Evolutionary conservation across 257 asterid species (phyloP).

Genomic region (Solanum medicagineum): DNA sequence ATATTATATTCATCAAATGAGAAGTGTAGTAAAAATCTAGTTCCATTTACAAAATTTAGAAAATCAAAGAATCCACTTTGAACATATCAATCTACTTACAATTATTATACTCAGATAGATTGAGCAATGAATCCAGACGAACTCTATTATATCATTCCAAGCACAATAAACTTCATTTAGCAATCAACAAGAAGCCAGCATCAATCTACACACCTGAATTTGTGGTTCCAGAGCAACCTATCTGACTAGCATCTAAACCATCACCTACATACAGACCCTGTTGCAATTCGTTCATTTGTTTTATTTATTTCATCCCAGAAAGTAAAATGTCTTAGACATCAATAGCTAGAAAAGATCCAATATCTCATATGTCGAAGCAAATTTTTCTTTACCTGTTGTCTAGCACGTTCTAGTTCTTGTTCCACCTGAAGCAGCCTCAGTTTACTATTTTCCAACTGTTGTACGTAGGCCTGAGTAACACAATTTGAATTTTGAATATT

Average conservation of each 20-base stretch:
- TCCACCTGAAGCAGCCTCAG: slow-evolving; percentile 70
- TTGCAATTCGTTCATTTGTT: slow-evolving; percentile 8
- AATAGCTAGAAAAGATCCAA: background rate
- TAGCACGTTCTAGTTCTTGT: slow-evolving; percentile 67
- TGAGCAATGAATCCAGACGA: background rate
- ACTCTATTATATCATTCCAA: background rate
- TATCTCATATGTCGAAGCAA: background rate
- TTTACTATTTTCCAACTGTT: slow-evolving; percentile 79
- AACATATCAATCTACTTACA: slow-evolving; percentile 1
- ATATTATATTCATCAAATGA: background rate
- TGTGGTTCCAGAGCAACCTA: slow-evolving; percentile 38
- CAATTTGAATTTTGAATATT: background rate
- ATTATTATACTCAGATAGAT: background rate
- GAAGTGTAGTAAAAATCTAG: background rate
- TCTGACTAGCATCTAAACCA: slow-evolving; percentile 50
- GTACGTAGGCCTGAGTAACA: slow-evolving; percentile 72
- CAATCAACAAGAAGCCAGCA: background rate
- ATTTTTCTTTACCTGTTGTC: slow-evolving; percentile 46
- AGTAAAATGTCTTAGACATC: background rate
- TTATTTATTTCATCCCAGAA: slow-evolving; percentile 1
- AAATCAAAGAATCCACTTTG: background rate
- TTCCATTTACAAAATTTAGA: background rate
- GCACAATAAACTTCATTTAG: background rate
- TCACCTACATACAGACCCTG: slow-evolving; percentile 49
- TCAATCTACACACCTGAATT: slow-evolving; percentile 50